phyloP scores from a whole-genome alignment of 176 grass and related monocot species.

The Zea luxurians region DNA sequence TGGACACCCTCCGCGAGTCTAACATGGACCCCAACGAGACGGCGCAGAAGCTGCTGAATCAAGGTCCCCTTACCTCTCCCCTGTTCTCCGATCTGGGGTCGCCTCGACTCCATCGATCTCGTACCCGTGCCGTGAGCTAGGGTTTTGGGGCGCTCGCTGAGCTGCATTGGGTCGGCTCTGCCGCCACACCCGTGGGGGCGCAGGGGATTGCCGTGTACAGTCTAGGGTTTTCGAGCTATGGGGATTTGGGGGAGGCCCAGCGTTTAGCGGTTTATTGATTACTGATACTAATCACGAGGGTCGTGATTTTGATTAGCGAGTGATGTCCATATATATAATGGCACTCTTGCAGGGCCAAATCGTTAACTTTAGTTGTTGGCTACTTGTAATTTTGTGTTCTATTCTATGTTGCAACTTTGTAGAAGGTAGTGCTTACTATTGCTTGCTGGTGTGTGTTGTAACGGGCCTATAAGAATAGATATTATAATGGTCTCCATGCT shows the following conservation, averaged over 20 bases:
- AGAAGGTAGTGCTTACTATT: neutral
- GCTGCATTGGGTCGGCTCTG: constrained; percentile 28
- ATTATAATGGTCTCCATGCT: neutral
- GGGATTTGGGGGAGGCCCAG: constrained; percentile 10
- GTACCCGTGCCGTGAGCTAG: constrained; percentile 12
- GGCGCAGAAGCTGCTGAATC: constrained; percentile 82
- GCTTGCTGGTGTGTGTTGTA: neutral
- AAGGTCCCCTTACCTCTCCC: constrained; percentile 40
- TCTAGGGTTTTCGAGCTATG: constrained; percentile 43
- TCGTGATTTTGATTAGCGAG: neutral
- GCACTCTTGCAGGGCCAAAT: neutral
- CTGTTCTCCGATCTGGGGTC: constrained; percentile 24
- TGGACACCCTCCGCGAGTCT: constrained; percentile 70
- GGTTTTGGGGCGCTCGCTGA: neutral
- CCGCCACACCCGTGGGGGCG: neutral
- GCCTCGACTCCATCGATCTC: constrained; percentile 35
- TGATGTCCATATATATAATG: neutral
- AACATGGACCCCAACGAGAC: constrained; percentile 96
- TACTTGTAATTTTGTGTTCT: neutral
- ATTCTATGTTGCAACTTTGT: neutral
- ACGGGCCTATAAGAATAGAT: neutral
- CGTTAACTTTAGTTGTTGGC: too few relatives aligned
- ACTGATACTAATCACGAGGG: neutral
- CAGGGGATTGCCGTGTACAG: neutral
- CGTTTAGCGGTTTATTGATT: neutral